Conservation (phyloP, 352 stramenopile species). For the Pythium periplocum region DNA sequence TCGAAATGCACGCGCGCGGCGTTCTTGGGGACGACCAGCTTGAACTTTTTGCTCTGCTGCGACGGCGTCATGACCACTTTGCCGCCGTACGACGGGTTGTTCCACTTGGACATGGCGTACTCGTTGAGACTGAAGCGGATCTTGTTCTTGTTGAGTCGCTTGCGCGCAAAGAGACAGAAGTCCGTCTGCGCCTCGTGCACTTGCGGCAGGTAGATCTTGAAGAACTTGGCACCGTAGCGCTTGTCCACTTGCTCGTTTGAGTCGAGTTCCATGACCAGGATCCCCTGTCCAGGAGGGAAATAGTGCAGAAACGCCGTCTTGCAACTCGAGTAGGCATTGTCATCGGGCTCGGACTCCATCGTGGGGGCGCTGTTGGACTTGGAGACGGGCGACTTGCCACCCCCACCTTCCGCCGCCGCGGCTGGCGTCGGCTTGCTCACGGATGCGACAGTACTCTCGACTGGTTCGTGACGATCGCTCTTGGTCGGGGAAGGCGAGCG, state of each 20-base stretch:
- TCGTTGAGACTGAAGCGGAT: constrained; percentile 75
- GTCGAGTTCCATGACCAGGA: constrained; percentile 70
- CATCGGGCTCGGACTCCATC: constrained; percentile 24
- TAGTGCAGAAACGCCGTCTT: constrained; percentile 69
- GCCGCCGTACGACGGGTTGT: constrained; percentile 50
- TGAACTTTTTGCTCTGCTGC: constrained; percentile 43
- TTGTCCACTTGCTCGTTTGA: constrained; percentile 35
- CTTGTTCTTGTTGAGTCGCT: constrained; percentile 69
- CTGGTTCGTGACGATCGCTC: constrained; percentile 8
- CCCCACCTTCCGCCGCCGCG: background rate
- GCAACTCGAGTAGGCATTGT: constrained; percentile 25
- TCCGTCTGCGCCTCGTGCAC: constrained; percentile 64
- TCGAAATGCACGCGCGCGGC: constrained; percentile 48
- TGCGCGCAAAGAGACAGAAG: constrained; percentile 74
- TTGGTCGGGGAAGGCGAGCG: constrained; percentile 21
- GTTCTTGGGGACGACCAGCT: constrained; percentile 39
- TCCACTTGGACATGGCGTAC: constrained; percentile 52
- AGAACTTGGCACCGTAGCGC: constrained; percentile 65
- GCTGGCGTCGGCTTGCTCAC: too few species aligned
- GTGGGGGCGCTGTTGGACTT: constrained; percentile 19
- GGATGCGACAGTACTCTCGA: background rate
- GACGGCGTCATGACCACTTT: constrained; percentile 52
- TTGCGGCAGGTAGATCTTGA: constrained; percentile 71
- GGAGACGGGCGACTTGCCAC: constrained; percentile 3
- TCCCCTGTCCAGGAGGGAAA: constrained; percentile 33